Evolutionary conservation across 164 flowering plant genomes (phyloP), one percentile per base, ranked within the genome.

Genomic region (Magnolia sinica): DNA sequence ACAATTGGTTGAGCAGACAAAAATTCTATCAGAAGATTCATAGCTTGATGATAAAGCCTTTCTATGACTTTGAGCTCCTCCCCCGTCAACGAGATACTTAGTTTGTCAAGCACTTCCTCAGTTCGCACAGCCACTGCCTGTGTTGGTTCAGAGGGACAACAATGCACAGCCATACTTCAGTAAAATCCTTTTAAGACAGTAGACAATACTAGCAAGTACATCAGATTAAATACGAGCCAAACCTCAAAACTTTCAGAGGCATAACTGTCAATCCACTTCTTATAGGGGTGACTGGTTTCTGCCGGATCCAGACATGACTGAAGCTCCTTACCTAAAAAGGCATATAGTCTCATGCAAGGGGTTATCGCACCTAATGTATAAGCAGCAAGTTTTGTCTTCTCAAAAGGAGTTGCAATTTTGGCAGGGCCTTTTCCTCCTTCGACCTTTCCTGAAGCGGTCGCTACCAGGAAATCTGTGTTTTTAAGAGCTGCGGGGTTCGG

Each of bases 371-470:
- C 95, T 31, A 96, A 79, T 59, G 97, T 90, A 73, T 96, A 96
- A 69, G 99, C 97, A 29, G 99, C 97, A 82, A 94, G 79, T 85
- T 92, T 96, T 18, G 99, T 94, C 83, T 87, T 94, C 76, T 96
- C 98, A 87, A 96, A 96, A 51, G 99, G 99, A 73, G 98, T 96
- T 19, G 91, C 93, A 81, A 92, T 93, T 85, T 87, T 91, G 79
- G 88, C 95, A 72, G 84, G 92, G 77, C 85, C 95, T 87, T 91
- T 92, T 66, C 87, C 85, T 80, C 93, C 99, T 82, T 91, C 97
- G 72, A 92, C 86, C 83, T 92, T 94, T 72, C 99, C 99, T 64
- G 99, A 89, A 20, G 99, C 99, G 72, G 99, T 96, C 70, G 99
- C 95, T 80, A 91, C 73, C 83, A 96, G 80, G 81, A 94, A 96